These are phyloP conservation scores for Meyerozyma smithsonii DNA, from an alignment of 1,139 yeast genomes.

Conservation along the genomic window DNA sequence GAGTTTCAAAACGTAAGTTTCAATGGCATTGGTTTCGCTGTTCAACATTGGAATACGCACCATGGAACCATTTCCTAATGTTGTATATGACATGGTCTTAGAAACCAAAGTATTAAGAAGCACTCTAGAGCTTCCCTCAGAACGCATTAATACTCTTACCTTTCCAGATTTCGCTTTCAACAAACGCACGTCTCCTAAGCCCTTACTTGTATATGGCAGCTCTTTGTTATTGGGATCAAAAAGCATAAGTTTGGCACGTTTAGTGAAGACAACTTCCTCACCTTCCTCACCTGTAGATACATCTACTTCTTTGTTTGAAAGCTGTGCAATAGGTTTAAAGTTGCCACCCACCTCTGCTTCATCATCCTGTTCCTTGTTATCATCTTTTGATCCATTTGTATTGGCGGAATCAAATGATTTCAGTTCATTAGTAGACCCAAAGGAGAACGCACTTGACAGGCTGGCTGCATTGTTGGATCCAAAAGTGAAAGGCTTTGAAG, in stretches of 20 bases:
- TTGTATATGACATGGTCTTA: conserved; percentile 49
- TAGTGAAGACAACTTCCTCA: conserved; percentile 60
- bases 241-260: conserved; percentile 69
- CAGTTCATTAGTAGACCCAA: conserved; percentile 9
- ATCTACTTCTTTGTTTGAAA: conserved; percentile 41
- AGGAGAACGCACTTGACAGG: conserved; percentile 13
- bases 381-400: conserved; percentile 1
- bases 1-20: conserved; percentile 66
- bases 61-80: conserved; percentile 54
- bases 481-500: conserved; percentile 12
- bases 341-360: conserved; percentile 40
- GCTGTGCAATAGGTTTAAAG: conserved; percentile 44
- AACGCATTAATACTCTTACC: conserved; percentile 70
- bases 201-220: conserved; percentile 53
- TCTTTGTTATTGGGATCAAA: conserved; percentile 48
- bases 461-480: conserved; percentile 8
- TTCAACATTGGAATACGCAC: conserved; percentile 59
- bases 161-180: conserved; percentile 58
- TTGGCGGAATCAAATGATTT: neutral
- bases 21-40: conserved; percentile 30
- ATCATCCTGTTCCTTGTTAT: conserved; percentile 24
- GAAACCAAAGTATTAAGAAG: conserved; percentile 59
- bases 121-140: conserved; percentile 86
- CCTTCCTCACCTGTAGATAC: conserved; percentile 79
- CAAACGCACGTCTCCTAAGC: conserved; percentile 79